Evolutionary conservation across 805 yeast genomes (phyloP).

Genomic region (Metschnikowia aberdeeniae): DNA sequence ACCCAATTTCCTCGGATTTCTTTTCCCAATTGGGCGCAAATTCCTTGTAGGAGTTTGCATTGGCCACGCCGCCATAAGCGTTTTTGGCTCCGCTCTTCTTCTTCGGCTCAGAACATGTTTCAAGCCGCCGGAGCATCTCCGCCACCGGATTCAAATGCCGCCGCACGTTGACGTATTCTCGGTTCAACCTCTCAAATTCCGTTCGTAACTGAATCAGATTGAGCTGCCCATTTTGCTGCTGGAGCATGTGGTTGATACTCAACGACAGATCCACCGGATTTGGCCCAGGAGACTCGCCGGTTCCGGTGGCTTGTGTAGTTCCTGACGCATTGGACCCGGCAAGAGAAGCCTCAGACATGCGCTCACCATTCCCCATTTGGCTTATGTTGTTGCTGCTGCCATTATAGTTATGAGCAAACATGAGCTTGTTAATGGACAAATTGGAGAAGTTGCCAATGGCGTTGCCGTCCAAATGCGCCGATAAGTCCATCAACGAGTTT

Average conservation of each 20-base stretch:
- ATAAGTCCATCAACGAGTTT: conserved; percentile 60
- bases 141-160: conserved; percentile 68
- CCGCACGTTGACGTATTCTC: conserved; percentile 68
- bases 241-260: conserved; percentile 12
- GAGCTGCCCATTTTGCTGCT: conserved; percentile 28
- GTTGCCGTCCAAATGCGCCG: conserved; percentile 25
- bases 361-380: conserved; percentile 1
- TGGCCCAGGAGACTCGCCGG: background rate
- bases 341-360: background rate
- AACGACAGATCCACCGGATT: background rate
- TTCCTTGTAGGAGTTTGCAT: conserved; percentile 32
- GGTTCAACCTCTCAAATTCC: conserved; percentile 73
- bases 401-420: conserved; percentile 33
- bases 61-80: conserved; percentile 7
- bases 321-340: background rate
- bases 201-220: conserved; percentile 59
- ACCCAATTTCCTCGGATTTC: conserved; percentile 26
- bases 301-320: background rate
- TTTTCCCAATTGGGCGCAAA: conserved; percentile 31
- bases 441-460: conserved; percentile 35
- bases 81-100: conserved; percentile 11
- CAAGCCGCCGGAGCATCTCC: conserved; percentile 54
- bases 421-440: conserved; percentile 34
- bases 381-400: conserved; percentile 16
- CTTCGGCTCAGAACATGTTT: conserved; percentile 23